Base-by-base conservation (phyloP, 371 early-diverging fungal genomes). In the Mucor indicus region DNA sequence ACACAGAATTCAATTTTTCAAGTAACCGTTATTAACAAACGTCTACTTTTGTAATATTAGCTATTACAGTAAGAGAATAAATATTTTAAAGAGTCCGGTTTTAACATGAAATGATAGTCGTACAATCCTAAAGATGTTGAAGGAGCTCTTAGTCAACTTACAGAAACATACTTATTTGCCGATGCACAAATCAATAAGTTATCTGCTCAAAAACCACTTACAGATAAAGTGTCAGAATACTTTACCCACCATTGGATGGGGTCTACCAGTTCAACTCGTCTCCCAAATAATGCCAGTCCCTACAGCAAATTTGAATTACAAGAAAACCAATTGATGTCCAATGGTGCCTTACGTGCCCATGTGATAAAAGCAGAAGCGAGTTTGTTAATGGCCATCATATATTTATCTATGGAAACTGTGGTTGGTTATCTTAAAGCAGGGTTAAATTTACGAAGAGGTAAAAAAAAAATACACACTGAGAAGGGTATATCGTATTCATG, bases 361-460 rank as follows among this genome's bases (percentile, higher is more conserved):
- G 76, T 81, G 12, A 61, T 81, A 47, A 69, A 75, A 41, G 81
- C 83, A 2, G 85, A 84, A 55, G 60, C 79, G 31, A 58, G 76
- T 30, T 44, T 84, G n/a, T 42, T 82, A 44, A 84, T 77, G 38
- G 72, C 80, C 4, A 57, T 82, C 30, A 60, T 81, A 33, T 64
- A 76, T 44, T 57, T 84, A 25, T 54, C 76, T 9, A 75, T 80
- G 55, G 85, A 81, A 48, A 76, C 73, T 8, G 56, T 72, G 3
- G 66, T 79, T 25, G 78, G 80, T 4, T 84, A 82, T 38, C 60
- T 82, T 13, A 80, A 80, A 48, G 76, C 73, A 6, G 85, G 80
- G 10, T 46, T 81, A 20, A 84, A 82, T 50, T 49, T 84, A 21
- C 64, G 81, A 27, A 62, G 77, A 75, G 84, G 84, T 83, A 69